phyloP scores from a whole-genome alignment of 768 basidiomycete species.

The Nidularia sp. region DNA sequence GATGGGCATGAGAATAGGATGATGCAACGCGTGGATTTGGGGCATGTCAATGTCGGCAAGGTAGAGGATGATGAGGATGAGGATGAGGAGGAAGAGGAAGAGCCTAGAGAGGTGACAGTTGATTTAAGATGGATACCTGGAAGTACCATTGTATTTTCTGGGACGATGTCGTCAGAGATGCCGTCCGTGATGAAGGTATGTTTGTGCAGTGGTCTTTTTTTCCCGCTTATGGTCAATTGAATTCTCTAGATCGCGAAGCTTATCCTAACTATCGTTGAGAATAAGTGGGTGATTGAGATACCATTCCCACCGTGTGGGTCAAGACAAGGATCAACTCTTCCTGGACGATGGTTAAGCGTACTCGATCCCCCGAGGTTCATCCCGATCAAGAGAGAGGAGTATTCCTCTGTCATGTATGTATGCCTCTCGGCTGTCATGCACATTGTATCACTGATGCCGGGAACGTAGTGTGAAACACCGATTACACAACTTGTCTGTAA shows the following conservation, averaged over 20 bases:
- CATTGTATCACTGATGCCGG: conserved; percentile 3
- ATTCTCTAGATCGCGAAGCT: conserved; percentile 40
- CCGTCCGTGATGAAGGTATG: conserved; percentile 55
- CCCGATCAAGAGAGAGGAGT: conserved; percentile 42
- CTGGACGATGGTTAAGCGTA: conserved; percentile 54
- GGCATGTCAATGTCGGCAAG: conserved; percentile 35
- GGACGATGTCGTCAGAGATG: conserved; percentile 46
- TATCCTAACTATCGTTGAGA: conserved; percentile 50
- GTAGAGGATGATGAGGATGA: conserved; percentile 30
- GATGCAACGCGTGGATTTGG: not conserved
- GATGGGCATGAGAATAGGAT: conserved; percentile 1
- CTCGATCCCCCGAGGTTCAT: conserved; percentile 50
- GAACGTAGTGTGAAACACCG: conserved; percentile 53
- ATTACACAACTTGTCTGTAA: conserved; percentile 53
- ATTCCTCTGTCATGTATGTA: conserved; percentile 45
- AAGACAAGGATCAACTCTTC: conserved; percentile 27
- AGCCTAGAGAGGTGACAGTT: conserved; percentile 23
- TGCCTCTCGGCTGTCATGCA: conserved; percentile 1
- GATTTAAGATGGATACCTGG: conserved; percentile 59
- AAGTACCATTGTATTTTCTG: conserved; percentile 52
- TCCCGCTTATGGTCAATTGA: not conserved
- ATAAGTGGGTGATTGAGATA: conserved; percentile 65
- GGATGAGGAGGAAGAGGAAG: conserved; percentile 5
- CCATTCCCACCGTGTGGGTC: conserved; percentile 41
- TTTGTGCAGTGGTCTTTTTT: conserved; percentile 1